These are phyloP conservation scores for Lactarius hengduanensis DNA, from an alignment of 768 basidiomycete genomes.

Conservation along the genomic window DNA sequence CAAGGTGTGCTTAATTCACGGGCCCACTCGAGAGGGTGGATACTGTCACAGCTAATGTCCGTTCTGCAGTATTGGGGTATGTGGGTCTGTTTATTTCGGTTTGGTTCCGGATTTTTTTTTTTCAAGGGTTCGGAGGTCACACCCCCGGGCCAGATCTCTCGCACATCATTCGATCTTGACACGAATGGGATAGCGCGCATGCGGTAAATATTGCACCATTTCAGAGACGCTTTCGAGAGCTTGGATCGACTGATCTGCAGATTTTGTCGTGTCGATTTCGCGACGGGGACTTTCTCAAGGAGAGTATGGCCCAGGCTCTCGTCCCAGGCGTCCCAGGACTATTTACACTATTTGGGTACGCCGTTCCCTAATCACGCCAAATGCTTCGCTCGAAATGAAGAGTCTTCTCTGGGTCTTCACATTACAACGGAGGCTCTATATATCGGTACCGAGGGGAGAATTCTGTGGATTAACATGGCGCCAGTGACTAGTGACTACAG, in stretches of 20 bases:
- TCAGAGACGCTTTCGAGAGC: neutral
- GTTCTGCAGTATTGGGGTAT: neutral
- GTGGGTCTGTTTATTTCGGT: neutral
- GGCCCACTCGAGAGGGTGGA: neutral
- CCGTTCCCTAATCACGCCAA: conserved; percentile 3
- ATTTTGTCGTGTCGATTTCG: neutral
- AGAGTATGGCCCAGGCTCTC: neutral
- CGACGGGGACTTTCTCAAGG: conserved; percentile 1
- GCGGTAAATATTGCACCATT: neutral
- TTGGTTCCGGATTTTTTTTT: neutral
- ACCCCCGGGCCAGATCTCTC: neutral
- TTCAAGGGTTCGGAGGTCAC: neutral
- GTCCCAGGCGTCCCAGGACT: neutral
- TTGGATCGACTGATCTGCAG: neutral
- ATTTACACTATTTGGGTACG: neutral
- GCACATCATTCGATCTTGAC: neutral
- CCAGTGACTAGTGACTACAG: neutral
- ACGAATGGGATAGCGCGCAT: neutral
- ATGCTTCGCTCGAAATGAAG: conserved; percentile 2
- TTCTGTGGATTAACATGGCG: neutral
- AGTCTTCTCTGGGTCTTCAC: neutral
- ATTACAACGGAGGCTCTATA: neutral
- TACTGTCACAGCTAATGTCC: neutral
- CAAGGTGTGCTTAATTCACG: neutral
- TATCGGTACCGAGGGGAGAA: neutral